Conservation (phyloP, 1,139 yeast genomes). For the Yueomyces sp. region DNA sequence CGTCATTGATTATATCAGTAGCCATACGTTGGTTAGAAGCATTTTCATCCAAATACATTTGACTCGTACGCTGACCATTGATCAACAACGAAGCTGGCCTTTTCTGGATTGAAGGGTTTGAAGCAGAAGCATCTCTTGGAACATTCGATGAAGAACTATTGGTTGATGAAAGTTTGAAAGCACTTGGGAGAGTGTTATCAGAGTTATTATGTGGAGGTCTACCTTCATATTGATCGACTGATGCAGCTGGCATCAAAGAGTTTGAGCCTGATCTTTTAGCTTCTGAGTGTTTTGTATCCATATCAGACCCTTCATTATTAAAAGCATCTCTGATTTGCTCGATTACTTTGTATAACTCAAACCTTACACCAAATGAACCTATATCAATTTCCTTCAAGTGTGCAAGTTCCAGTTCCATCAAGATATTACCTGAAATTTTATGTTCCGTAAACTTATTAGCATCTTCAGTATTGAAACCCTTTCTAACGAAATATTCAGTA, state of each 20-base stretch:
- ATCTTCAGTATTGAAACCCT: slow-evolving; percentile 60
- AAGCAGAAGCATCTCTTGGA: slow-evolving; percentile 6
- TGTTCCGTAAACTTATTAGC: slow-evolving; percentile 75
- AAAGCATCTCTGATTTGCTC: slow-evolving; percentile 37
- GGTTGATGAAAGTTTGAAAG: neutral
- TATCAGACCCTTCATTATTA: slow-evolving; percentile 1
- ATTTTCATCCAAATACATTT: neutral
- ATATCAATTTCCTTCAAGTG: slow-evolving; percentile 86
- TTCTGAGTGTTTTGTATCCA: slow-evolving; percentile 1
- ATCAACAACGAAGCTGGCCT: slow-evolving; percentile 1
- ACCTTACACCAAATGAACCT: slow-evolving; percentile 85
- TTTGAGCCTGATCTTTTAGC: neutral
- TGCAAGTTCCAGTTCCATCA: slow-evolving; percentile 72
- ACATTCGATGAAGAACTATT: neutral
- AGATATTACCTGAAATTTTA: slow-evolving; percentile 74
- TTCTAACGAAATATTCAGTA: slow-evolving; percentile 53
- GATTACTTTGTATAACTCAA: slow-evolving; percentile 81
- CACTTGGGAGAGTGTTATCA: neutral
- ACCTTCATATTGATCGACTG: neutral
- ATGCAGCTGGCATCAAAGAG: slow-evolving; percentile 3
- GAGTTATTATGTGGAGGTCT: neutral
- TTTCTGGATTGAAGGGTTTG: neutral
- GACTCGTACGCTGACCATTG: neutral
- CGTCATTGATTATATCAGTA: neutral
- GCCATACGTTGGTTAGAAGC: neutral